A percentile compares a stretch with the other conserved stretches of the same genome.
Conservation (phyloP, 140 eudicot species). For the Senecio squalidus region DNA sequence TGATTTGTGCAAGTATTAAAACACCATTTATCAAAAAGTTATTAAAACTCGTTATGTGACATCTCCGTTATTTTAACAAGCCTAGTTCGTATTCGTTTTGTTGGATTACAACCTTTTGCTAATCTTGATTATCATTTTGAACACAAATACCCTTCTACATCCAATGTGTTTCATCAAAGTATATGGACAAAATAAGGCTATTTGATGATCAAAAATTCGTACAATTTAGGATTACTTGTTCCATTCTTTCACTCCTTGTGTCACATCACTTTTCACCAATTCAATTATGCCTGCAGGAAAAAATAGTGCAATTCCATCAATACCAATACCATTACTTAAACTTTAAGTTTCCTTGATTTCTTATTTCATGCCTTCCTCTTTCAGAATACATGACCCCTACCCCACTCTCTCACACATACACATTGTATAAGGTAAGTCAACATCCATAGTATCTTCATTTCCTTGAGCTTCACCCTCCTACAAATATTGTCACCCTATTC, state of each 20-base stretch:
- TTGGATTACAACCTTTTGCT: background rate
- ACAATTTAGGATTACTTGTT: slow-evolving; percentile 21
- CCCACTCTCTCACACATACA: slow-evolving; percentile 19
- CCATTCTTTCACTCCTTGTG: slow-evolving; percentile 29
- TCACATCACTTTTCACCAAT: slow-evolving; percentile 33
- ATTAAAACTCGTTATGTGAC: too few relatives aligned
- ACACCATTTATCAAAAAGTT: too few relatives aligned
- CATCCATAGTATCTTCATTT: slow-evolving; percentile 26
- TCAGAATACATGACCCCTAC: slow-evolving; percentile 20
- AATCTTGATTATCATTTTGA: background rate
- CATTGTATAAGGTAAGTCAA: slow-evolving; percentile 26
- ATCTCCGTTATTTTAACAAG: too few relatives aligned
- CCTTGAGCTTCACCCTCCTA: slow-evolving; percentile 41
- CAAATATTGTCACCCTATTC: slow-evolving; percentile 32
- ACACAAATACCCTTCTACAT: too few relatives aligned
- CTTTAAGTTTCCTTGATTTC: slow-evolving; percentile 39
- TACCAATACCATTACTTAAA: slow-evolving; percentile 35
- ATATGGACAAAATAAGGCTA: background rate
- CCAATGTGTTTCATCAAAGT: too few relatives aligned
- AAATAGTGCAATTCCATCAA: slow-evolving; percentile 32
- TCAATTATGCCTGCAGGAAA: slow-evolving; percentile 40
- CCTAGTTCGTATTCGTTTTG: too few relatives aligned
- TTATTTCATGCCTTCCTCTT: slow-evolving; percentile 35
- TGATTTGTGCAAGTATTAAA: too few relatives aligned
- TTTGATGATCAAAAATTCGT: background rate